phyloP scores from a whole-genome alignment of 495 filamentous ascomycete genomes.

The Barbatosphaeria neglecta region DNA sequence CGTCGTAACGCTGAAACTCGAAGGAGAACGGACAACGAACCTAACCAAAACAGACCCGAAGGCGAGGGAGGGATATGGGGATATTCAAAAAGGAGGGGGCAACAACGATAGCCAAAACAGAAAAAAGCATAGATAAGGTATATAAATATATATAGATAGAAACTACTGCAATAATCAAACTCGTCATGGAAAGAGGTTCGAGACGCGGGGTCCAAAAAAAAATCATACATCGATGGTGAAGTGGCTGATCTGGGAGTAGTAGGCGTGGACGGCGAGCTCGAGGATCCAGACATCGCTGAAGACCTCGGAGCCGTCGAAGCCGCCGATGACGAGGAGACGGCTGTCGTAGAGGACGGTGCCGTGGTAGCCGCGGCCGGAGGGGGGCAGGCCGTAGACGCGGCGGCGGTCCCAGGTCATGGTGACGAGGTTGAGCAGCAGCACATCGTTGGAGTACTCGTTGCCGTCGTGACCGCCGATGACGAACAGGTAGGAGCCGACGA shows the following conservation, averaged over 20 bases:
- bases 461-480: conserved; percentile 57
- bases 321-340: conserved; percentile 47
- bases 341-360: conserved; percentile 51
- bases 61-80: too few relatives aligned
- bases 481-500: conserved; percentile 55
- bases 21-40: too few relatives aligned
- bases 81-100: too few relatives aligned
- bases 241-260: conserved; percentile 58
- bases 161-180: too few relatives aligned
- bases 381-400: conserved; percentile 49
- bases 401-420: conserved; percentile 58
- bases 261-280: conserved; percentile 53
- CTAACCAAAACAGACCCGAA: too few relatives aligned
- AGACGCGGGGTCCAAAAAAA: too few relatives aligned
- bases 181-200: neutral
- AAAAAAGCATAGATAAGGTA: too few relatives aligned
- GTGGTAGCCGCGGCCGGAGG: conserved; percentile 51
- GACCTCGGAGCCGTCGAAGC: conserved; percentile 52
- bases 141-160: too few relatives aligned
- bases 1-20: too few relatives aligned
- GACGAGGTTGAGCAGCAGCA: conserved; percentile 52
- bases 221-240: conserved; percentile 54
- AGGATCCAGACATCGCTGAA: conserved; percentile 53
- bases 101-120: too few relatives aligned
- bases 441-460: conserved; percentile 53